Conservation (phyloP, 1,284 basidiomycete genomes). For the Hypsizygus ulmarius region DNA sequence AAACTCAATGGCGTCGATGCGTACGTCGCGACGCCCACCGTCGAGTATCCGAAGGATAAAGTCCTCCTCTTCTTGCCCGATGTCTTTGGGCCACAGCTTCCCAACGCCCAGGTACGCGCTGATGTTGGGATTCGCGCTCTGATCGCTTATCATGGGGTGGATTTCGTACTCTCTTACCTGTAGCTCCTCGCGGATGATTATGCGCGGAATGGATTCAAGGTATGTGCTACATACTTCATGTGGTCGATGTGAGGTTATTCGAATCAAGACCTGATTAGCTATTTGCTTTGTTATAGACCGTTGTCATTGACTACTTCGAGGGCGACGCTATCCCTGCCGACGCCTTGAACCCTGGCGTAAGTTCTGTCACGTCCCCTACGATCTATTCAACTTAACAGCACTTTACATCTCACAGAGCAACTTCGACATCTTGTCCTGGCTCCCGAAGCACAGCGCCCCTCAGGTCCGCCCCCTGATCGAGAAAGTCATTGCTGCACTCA, state of each 20-base stretch:
- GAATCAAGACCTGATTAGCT: not conserved
- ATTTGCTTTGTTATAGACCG: conserved; percentile 30
- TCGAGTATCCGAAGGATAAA: conserved; percentile 53
- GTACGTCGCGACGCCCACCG: conserved; percentile 50
- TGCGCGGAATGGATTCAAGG: conserved; percentile 70
- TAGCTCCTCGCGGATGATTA: conserved; percentile 72
- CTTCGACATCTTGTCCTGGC: conserved; percentile 51
- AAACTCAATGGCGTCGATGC: conserved; percentile 45
- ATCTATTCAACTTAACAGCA: not conserved
- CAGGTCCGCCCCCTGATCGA: conserved; percentile 53
- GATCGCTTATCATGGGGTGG: not conserved
- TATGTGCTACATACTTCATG: conserved; percentile 23
- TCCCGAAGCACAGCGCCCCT: conserved; percentile 42
- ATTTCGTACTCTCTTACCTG: not conserved
- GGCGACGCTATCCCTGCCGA: conserved; percentile 52
- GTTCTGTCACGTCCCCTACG: conserved; percentile 20
- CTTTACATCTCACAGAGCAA: conserved; percentile 12
- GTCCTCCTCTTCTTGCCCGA: conserved; percentile 60
- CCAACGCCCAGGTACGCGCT: conserved; percentile 46
- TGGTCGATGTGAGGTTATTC: not conserved
- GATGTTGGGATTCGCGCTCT: not conserved
- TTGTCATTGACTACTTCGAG: conserved; percentile 58
- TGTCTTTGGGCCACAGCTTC: conserved; percentile 60
- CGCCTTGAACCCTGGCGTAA: conserved; percentile 35
- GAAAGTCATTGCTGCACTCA: conserved; percentile 55